Evolutionary conservation across 495 filamentous ascomycete genomes (phyloP).

Genomic region (Terfezia claveryi): DNA sequence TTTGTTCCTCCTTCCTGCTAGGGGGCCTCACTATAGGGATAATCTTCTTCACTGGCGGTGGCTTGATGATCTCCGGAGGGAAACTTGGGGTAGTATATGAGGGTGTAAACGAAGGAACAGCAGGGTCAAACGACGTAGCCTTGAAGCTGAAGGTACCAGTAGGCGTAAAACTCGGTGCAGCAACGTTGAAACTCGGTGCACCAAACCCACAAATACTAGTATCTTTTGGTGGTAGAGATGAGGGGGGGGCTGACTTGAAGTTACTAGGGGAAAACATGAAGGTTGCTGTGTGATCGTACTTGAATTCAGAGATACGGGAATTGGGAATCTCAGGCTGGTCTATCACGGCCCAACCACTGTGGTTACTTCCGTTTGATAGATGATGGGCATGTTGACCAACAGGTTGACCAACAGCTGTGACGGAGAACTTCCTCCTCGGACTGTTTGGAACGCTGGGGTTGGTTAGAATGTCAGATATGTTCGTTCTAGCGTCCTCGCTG

Average conservation of each 20-base stretch:
- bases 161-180: constrained; percentile 51
- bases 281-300: constrained; percentile 43
- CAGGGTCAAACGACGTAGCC: constrained; percentile 48
- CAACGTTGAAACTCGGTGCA: constrained; percentile 34
- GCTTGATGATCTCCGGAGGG: constrained; percentile 44
- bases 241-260: constrained; percentile 24
- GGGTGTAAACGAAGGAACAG: constrained; percentile 62
- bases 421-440: constrained; percentile 12
- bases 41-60: constrained; percentile 51
- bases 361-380: neutral
- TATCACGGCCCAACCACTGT: constrained; percentile 23
- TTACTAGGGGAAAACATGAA: constrained; percentile 34
- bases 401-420: neutral
- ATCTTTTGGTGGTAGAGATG: constrained; percentile 10
- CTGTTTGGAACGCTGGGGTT: constrained; percentile 36
- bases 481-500: constrained; percentile 17
- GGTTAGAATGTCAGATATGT: constrained; percentile 44
- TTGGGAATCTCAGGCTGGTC: constrained; percentile 50
- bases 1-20: constrained; percentile 12
- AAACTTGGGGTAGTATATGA: constrained; percentile 37
- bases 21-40: constrained; percentile 59
- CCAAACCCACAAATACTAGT: constrained; percentile 9
- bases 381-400: neutral
- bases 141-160: constrained; percentile 36
- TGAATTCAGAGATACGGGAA: constrained; percentile 71